Conservation (phyloP, 371 early-diverging fungal species). For the Syncephalastrum contaminatum region DNA sequence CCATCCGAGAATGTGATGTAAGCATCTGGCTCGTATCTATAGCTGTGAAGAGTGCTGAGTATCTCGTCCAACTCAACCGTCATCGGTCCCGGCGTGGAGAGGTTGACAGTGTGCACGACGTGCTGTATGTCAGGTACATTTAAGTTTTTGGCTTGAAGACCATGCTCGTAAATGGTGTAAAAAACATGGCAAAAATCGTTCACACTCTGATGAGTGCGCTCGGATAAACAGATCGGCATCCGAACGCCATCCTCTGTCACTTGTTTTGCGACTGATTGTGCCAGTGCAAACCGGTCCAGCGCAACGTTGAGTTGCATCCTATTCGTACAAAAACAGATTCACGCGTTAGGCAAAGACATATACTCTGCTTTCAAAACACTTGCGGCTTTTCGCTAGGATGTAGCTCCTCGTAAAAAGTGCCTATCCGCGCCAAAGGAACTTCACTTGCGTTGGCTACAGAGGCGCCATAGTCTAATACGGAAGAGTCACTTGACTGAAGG, state of each 20-base stretch:
- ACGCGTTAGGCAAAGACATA: background rate
- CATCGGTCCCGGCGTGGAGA: constrained; percentile 19
- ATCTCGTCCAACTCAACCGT: constrained; percentile 17
- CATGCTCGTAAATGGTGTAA: constrained; percentile 13
- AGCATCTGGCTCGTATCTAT: constrained; percentile 23
- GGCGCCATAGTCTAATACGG: constrained; percentile 11
- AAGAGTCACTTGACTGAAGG: constrained; percentile 22
- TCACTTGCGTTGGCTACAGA: constrained; percentile 12
- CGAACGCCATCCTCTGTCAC: constrained; percentile 13
- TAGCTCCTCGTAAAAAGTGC: constrained; percentile 21
- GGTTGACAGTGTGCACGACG: constrained; percentile 23
- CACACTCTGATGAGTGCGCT: constrained; percentile 2
- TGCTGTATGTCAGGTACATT: background rate
- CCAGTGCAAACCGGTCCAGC: constrained; percentile 14
- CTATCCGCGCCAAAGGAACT: constrained; percentile 10
- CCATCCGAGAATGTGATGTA: constrained; percentile 32
- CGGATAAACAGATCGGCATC: constrained; percentile 25
- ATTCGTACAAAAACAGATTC: background rate
- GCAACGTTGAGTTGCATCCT: constrained; percentile 17
- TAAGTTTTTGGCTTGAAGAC: background rate
- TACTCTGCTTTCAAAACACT: background rate
- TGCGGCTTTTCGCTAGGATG: constrained; percentile 6
- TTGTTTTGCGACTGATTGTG: constrained; percentile 15
- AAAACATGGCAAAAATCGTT: constrained; percentile 26
- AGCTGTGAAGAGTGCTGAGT: constrained; percentile 4